Evolutionary conservation across 1,284 basidiomycete genomes (phyloP).

Genomic region (Marasmius tenuissimus): DNA sequence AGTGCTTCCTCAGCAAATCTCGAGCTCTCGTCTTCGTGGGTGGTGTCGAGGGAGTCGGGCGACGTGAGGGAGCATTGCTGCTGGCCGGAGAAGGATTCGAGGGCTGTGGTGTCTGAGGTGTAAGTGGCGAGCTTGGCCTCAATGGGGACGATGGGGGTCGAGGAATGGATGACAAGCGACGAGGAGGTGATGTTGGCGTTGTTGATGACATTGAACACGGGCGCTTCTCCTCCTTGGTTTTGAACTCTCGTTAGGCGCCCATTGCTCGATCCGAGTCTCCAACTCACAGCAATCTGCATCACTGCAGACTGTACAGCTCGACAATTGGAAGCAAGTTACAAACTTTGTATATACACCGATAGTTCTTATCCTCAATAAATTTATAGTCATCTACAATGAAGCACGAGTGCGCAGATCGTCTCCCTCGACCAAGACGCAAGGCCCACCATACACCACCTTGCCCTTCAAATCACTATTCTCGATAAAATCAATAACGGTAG

Average conservation of each 20-base stretch:
- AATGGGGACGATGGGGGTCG: slow-evolving; percentile 35
- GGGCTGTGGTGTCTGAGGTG: slow-evolving; percentile 20
- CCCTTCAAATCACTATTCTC: slow-evolving; percentile 53
- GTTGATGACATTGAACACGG: neutral
- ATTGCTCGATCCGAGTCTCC: too few species aligned
- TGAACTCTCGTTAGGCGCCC: too few species aligned
- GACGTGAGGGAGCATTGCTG: slow-evolving; percentile 17
- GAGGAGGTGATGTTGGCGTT: slow-evolving; percentile 15
- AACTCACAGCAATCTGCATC: too few species aligned
- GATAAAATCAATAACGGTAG: slow-evolving; percentile 39
- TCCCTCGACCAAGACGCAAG: slow-evolving; percentile 74
- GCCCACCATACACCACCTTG: slow-evolving; percentile 71
- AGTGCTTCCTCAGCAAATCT: slow-evolving; percentile 79
- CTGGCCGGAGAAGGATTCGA: slow-evolving; percentile 7
- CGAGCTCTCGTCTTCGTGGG: slow-evolving; percentile 61
- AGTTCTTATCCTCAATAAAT: too few species aligned
- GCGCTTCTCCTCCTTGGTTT: neutral
- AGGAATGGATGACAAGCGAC: slow-evolving; percentile 28
- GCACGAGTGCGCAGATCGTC: slow-evolving; percentile 41
- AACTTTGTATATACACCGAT: too few species aligned
- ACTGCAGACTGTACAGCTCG: too few species aligned
- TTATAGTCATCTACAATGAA: neutral
- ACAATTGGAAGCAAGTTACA: too few species aligned
- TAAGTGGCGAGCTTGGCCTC: slow-evolving; percentile 22
- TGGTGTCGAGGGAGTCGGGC: slow-evolving; percentile 27